Evolutionary conservation across 1,284 basidiomycete genomes (phyloP).

Genomic region (Ganoderma sinense): DNA sequence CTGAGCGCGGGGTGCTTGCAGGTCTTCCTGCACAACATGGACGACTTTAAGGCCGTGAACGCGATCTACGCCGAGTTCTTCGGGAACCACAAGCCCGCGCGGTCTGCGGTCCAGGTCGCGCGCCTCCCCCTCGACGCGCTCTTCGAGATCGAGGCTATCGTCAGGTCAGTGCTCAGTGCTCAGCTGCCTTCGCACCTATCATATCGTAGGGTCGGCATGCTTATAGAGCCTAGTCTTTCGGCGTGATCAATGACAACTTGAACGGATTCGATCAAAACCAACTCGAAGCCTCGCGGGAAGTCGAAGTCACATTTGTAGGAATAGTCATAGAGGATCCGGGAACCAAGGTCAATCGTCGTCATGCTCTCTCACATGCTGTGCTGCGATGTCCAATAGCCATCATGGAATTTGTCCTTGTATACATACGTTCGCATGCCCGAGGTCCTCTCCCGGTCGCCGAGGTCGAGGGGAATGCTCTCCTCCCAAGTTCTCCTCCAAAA

Average conservation of each 20-base stretch:
- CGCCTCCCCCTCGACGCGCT: conserved; percentile 82
- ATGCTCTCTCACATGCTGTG: not conserved
- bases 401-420: not conserved
- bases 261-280: not conserved
- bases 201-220: too few species aligned
- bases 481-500: too few species aligned
- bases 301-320: not conserved
- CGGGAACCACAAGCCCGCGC: conserved; percentile 91
- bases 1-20: conserved; percentile 37
- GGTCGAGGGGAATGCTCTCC: too few species aligned
- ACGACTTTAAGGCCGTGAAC: conserved; percentile 90
- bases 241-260: too few species aligned
- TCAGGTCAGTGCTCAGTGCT: conserved; percentile 41
- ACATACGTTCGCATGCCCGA: not conserved
- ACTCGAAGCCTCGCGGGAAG: not conserved
- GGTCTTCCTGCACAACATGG: conserved; percentile 95
- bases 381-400: not conserved
- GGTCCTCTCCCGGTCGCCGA: not conserved
- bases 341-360: not conserved
- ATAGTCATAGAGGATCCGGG: not conserved
- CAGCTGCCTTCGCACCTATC: not conserved
- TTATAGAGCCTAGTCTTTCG: not conserved
- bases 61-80: conserved; percentile 81
- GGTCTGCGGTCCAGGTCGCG: conserved; percentile 89
- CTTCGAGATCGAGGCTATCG: conserved; percentile 94